Evolutionary conservation across 495 filamentous ascomycete genomes (phyloP).

Genomic region (Melanomma pulvis-pyrius): DNA sequence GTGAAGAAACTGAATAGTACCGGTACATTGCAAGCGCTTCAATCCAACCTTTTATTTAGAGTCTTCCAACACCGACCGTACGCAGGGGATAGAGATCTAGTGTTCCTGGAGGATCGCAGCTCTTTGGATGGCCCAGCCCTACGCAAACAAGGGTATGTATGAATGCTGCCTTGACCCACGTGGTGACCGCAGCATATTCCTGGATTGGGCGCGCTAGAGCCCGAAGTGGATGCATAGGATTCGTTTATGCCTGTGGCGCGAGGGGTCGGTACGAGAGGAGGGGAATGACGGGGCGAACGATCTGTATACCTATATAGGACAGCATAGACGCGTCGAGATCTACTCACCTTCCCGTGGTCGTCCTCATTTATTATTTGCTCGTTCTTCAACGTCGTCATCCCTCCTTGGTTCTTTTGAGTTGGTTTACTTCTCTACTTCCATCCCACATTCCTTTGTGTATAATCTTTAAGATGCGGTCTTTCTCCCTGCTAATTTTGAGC

Average conservation of each 20-base stretch:
- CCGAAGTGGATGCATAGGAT: neutral
- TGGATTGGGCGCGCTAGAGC: neutral
- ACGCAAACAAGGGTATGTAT: neutral
- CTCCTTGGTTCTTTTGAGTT: neutral
- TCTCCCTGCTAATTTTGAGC: neutral
- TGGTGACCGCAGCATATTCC: neutral
- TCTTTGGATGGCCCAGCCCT: neutral
- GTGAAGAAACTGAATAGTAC: too few species aligned
- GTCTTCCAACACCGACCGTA: neutral
- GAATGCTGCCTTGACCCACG: neutral
- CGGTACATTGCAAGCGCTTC: too few species aligned
- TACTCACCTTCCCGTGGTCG: neutral
- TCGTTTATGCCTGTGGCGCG: neutral
- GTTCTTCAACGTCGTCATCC: neutral
- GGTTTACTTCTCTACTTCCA: neutral
- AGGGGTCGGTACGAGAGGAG: neutral
- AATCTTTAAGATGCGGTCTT: neutral
- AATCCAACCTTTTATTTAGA: too few species aligned
- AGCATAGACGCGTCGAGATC: neutral
- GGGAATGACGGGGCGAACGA: neutral
- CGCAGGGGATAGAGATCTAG: neutral
- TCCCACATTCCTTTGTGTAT: neutral
- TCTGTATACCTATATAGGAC: neutral
- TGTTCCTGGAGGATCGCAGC: too few species aligned
- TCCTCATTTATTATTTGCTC: neutral